Percentiles rank a stretch among this genome's conserved stretches.
phyloP scores from a whole-genome alignment of 2,329 filamentous ascomycete species.

The Botrytis medusae region DNA sequence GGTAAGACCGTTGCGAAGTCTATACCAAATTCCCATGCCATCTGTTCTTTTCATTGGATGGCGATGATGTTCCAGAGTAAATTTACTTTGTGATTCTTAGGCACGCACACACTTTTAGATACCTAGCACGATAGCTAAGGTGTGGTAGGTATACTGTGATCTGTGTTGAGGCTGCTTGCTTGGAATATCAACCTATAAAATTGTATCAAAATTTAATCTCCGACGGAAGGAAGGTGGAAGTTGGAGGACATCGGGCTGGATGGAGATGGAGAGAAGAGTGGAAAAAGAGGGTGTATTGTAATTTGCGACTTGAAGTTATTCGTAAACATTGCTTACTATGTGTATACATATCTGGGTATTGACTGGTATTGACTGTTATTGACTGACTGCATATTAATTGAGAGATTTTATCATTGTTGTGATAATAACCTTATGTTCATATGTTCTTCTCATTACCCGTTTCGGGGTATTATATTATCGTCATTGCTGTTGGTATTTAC shows the following conservation, averaged over 20 bases:
- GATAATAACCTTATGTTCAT: too few relatives aligned
- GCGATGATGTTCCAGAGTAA: not conserved
- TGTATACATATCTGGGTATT: too few relatives aligned
- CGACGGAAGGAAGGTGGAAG: slow-evolving; percentile 6
- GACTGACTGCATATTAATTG: too few relatives aligned
- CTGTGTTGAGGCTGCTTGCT: not conserved
- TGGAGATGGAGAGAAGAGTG: not conserved
- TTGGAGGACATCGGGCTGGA: not conserved
- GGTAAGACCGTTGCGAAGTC: slow-evolving; percentile 1
- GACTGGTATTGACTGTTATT: too few relatives aligned
- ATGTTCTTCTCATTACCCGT: not conserved
- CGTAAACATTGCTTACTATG: too few relatives aligned
- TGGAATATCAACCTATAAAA: not conserved
- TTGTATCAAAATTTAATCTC: not conserved
- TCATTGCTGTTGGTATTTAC: not conserved
- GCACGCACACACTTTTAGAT: not conserved
- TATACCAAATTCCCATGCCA: not conserved
- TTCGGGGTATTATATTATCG: not conserved
- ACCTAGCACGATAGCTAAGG: not conserved
- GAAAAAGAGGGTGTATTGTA: not conserved
- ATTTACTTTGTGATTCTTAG: not conserved
- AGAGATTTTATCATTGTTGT: too few relatives aligned
- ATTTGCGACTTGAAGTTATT: too few relatives aligned
- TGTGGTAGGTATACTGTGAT: not conserved
- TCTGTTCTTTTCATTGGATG: slow-evolving; percentile 6